Conservation (phyloP, 208 protist genomes). For the Leishmania aethiopica region DNA sequence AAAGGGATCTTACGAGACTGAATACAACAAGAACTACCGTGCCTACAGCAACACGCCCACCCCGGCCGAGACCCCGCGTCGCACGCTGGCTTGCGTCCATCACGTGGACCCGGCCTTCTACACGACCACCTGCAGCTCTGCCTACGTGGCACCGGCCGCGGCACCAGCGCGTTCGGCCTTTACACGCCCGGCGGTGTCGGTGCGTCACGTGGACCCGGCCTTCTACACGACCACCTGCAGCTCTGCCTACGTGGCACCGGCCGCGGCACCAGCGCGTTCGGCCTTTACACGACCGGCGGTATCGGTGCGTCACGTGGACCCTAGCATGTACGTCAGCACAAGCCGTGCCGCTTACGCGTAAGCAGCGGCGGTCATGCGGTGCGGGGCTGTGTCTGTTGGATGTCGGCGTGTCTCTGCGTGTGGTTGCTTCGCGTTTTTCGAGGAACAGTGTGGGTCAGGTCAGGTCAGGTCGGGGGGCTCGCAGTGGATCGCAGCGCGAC, state of each 20-base stretch:
- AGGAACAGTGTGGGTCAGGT: no score
- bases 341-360: conserved; percentile 41
- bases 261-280: conserved; percentile 4
- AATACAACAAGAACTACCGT: conserved; percentile 56
- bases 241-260: conserved; percentile 30
- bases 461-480: no score
- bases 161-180: conserved; percentile 5
- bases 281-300: neutral
- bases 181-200: conserved; percentile 5
- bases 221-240: conserved; percentile 64
- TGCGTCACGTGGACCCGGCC: conserved; percentile 56
- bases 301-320: conserved; percentile 48
- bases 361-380: neutral
- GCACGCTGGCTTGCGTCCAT: conserved; percentile 42
- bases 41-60: conserved; percentile 16
- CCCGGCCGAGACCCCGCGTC: conserved; percentile 10
- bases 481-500: neutral
- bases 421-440: neutral
- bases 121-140: conserved; percentile 48
- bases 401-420: neutral
- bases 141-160: conserved; percentile 27
- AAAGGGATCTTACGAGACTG: conserved; percentile 28
- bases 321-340: conserved; percentile 69
- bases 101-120: conserved; percentile 65
- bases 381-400: neutral